These are phyloP conservation scores for Cornus controversa DNA, from an alignment of 148 eudicot genomes.

Conservation along the genomic window DNA sequence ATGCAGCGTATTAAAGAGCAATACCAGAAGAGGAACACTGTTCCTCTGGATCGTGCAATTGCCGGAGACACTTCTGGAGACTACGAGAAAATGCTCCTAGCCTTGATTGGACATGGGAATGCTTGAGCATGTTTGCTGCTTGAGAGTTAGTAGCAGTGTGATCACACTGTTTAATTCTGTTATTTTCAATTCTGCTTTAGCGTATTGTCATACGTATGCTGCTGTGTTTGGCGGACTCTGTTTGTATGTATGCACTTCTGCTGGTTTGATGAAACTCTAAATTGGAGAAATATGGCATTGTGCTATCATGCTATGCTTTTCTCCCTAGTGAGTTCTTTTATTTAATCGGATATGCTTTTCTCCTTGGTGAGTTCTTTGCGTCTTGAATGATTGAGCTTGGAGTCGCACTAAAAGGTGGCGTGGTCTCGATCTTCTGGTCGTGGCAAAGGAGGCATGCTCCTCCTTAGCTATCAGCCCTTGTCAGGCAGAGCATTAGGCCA, in stretches of 20 bases:
- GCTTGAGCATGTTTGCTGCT: conserved; percentile 22
- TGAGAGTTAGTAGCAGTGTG: background rate
- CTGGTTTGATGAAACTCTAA: background rate
- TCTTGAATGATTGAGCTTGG: no score
- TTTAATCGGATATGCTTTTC: no score
- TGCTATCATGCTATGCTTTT: no score
- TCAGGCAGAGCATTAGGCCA: no score
- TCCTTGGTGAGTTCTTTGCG: no score
- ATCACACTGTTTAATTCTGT: background rate
- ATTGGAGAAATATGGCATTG: no score
- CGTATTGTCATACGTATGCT: background rate
- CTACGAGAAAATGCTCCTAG: conserved; percentile 76
- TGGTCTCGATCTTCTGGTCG: no score
- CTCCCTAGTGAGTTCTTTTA: no score
- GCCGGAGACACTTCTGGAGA: conserved; percentile 80
- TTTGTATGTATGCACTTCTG: background rate
- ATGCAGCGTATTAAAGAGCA: conserved; percentile 73
- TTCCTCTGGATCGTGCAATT: conserved; percentile 66
- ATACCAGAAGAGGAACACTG: conserved; percentile 73
- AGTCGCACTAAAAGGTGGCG: no score
- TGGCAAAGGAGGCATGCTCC: no score
- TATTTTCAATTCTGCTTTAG: background rate
- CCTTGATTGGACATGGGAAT: conserved; percentile 63
- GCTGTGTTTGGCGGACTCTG: background rate
- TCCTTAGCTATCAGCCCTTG: no score